phyloP scores from a whole-genome alignment of 352 stramenopile genomes.

The Phytopythium aichiense region DNA sequence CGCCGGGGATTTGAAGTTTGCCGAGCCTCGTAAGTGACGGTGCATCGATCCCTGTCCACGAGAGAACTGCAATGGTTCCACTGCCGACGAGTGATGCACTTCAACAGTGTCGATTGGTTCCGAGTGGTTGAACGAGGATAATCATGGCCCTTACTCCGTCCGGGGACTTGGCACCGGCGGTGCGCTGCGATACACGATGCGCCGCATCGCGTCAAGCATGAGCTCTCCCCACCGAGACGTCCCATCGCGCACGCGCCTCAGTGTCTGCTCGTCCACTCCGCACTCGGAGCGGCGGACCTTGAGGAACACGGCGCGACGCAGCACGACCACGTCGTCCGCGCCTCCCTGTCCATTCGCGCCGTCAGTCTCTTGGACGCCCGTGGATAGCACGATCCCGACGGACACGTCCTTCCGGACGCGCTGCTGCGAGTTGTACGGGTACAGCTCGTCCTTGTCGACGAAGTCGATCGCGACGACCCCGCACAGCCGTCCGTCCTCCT shows the following conservation, averaged over 20 bases:
- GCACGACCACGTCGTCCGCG: constrained; percentile 9
- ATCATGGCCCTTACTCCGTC: neutral
- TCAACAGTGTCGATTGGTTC: neutral
- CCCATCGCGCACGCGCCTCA: constrained; percentile 7
- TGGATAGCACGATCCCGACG: constrained; percentile 9
- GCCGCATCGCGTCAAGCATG: constrained; percentile 6
- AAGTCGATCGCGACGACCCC: constrained; percentile 21
- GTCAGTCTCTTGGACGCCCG: neutral
- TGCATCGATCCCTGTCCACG: too few species aligned
- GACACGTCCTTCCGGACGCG: constrained; percentile 12
- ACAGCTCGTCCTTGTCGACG: constrained; percentile 17
- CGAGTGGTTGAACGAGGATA: too few species aligned
- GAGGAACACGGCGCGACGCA: constrained; percentile 14
- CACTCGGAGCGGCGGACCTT: constrained; percentile 10
- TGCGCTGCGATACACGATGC: constrained; percentile 4
- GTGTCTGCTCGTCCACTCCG: constrained; percentile 2
- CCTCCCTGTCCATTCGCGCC: neutral
- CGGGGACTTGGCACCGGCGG: neutral
- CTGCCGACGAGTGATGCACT: too few species aligned
- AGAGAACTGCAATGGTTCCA: too few species aligned
- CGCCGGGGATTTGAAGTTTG: too few species aligned
- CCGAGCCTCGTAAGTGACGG: too few species aligned
- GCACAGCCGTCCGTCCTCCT: constrained; percentile 9
- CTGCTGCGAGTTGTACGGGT: constrained; percentile 13
- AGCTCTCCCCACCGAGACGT: constrained; percentile 4